Evolutionary conservation across 768 basidiomycete genomes (phyloP).

Genomic region (Hydnomerulius pinastri): DNA sequence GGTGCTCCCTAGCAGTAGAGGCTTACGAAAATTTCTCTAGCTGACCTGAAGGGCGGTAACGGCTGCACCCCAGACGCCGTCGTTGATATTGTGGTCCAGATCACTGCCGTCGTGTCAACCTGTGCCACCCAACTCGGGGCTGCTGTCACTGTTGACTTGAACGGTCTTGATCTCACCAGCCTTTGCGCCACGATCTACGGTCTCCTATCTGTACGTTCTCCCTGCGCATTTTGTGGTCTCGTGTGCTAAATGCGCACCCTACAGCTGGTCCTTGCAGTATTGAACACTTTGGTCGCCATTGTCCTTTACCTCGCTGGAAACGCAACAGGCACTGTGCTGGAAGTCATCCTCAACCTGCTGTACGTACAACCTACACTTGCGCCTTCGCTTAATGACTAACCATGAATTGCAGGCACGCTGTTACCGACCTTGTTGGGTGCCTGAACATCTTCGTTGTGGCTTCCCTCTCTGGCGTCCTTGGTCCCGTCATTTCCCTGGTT

Average conservation of each 20-base stretch:
- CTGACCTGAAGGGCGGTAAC: background rate
- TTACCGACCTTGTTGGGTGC: slow-evolving; percentile 12
- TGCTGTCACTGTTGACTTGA: slow-evolving; percentile 1
- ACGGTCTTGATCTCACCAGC: slow-evolving; percentile 8
- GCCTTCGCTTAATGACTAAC: background rate
- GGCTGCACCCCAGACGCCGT: slow-evolving; percentile 11
- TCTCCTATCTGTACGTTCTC: slow-evolving; percentile 4
- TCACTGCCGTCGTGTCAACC: slow-evolving; percentile 7
- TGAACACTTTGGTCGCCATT: slow-evolving; percentile 9
- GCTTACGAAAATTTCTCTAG: background rate
- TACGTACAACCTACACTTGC: slow-evolving; percentile 1
- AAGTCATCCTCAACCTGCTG: slow-evolving; percentile 10
- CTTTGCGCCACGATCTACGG: slow-evolving; percentile 7
- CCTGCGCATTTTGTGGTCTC: accelerated
- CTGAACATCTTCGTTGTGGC: slow-evolving; percentile 8
- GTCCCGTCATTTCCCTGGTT: slow-evolving; percentile 9
- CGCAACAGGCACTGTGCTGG: slow-evolving; percentile 6
- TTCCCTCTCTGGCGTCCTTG: slow-evolving; percentile 6
- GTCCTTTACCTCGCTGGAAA: background rate
- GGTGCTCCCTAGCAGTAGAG: accelerated
- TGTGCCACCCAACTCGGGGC: slow-evolving; percentile 14
- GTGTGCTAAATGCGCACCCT: background rate
- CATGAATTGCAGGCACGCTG: background rate
- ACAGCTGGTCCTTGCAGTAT: slow-evolving; percentile 5
- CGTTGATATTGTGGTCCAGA: slow-evolving; percentile 8